Conservation (phyloP, 495 filamentous ascomycete genomes). For the Penicillium odoratum region DNA sequence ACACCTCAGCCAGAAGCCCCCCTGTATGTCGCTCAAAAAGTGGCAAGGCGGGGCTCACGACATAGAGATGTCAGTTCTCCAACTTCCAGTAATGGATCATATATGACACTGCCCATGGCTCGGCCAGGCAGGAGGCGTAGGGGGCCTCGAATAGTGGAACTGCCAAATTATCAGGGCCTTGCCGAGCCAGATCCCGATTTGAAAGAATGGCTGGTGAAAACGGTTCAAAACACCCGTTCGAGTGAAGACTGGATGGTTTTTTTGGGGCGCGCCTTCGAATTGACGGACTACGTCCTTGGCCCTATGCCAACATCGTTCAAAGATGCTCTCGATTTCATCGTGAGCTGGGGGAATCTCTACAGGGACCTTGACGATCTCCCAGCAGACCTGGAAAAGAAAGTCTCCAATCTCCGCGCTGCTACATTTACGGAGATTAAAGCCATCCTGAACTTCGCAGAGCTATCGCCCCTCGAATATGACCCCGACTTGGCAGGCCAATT, state of each 20-base stretch:
- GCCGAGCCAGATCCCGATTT: not conserved
- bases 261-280: not conserved
- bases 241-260: not conserved
- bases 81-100: not conserved
- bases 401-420: not conserved
- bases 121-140: not conserved
- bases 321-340: not conserved
- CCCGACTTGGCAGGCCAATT: not conserved
- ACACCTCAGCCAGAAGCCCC: not conserved
- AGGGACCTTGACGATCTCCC: not conserved
- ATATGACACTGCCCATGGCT: not conserved
- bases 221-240: not conserved
- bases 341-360: not conserved
- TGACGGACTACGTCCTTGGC: not conserved
- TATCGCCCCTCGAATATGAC: not conserved
- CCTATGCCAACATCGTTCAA: not conserved
- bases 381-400: not conserved
- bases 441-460: not conserved
- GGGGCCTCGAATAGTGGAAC: not conserved
- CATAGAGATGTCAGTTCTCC: not conserved
- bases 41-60: not conserved
- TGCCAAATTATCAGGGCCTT: not conserved
- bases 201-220: not conserved
- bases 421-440: not conserved
- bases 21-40: not conserved